Conservation (phyloP, 768 basidiomycete species). For the Panus rudis region DNA sequence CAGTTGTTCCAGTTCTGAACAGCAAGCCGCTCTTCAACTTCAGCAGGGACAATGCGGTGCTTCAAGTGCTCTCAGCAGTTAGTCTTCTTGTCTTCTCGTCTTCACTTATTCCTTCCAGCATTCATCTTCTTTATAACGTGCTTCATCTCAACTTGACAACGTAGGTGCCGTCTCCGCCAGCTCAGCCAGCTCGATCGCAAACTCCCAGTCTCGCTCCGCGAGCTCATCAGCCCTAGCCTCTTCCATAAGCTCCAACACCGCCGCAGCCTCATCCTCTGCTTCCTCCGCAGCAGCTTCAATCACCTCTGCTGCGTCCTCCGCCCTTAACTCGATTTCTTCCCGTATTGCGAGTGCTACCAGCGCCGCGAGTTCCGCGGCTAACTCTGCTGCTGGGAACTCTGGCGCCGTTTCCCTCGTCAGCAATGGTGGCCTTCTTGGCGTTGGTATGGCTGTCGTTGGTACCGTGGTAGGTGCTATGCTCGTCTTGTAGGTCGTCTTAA, state of each 20-base stretch:
- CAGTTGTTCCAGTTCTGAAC: conserved; percentile 28
- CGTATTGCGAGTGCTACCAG: neutral
- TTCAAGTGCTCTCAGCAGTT: no score
- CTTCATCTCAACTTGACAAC: no score
- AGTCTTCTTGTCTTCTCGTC: no score
- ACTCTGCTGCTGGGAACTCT: no score
- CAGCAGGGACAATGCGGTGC: conserved; percentile 27
- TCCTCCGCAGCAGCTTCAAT: conserved; percentile 1
- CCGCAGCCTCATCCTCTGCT: neutral
- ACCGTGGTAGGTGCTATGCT: conserved; percentile 7
- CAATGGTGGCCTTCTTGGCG: conserved; percentile 1
- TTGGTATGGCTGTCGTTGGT: conserved; percentile 5
- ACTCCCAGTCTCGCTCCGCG: neutral
- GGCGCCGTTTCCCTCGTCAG: no score
- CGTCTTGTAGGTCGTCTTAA: conserved; percentile 2
- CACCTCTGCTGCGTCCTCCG: conserved; percentile 1
- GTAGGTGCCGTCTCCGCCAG: conserved; percentile 6
- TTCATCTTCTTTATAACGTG: no score
- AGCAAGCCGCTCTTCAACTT: conserved; percentile 22
- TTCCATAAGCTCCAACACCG: neutral
- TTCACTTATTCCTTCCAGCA: no score
- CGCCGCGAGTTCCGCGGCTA: no score
- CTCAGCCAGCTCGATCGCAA: neutral
- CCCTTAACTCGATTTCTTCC: neutral
- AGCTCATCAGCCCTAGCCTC: no score